phyloP scores from a whole-genome alignment of 1,139 yeast species.

The Diutina rugosa region DNA sequence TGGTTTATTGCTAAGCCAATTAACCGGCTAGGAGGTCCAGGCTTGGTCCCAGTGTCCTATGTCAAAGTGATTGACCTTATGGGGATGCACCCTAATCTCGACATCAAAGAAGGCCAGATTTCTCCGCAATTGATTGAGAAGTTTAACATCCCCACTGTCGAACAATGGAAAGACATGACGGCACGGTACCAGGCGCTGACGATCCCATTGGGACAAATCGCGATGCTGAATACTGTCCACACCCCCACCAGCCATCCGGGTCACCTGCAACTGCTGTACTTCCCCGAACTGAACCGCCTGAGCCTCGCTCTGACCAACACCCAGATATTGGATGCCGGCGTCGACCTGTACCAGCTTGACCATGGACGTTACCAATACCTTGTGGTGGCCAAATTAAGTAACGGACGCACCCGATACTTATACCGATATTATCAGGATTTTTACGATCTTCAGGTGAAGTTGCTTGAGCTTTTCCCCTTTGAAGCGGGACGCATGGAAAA shows the following conservation, averaged over 20 bases:
- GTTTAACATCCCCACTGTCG: constrained; percentile 78
- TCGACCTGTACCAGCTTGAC: constrained; percentile 70
- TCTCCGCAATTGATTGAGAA: constrained; percentile 27
- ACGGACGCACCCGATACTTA: constrained; percentile 57
- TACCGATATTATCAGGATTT: constrained; percentile 94
- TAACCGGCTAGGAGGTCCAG: constrained; percentile 93
- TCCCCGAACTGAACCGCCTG: constrained; percentile 12
- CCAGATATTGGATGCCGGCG: constrained; percentile 47
- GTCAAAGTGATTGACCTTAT: constrained; percentile 76
- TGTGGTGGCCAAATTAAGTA: constrained; percentile 54
- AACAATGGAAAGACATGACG: constrained; percentile 86
- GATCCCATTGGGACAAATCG: constrained; percentile 53
- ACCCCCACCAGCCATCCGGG: not conserved
- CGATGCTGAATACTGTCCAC: not conserved
- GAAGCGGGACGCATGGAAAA: constrained; percentile 87
- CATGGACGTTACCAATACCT: constrained; percentile 88
- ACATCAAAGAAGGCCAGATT: constrained; percentile 10
- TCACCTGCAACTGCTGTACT: not conserved
- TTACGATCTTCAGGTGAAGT: constrained; percentile 80
- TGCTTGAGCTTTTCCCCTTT: constrained; percentile 75
- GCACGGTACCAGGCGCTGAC: constrained; percentile 90
- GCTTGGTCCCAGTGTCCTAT: constrained; percentile 84
- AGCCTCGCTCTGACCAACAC: constrained; percentile 22
- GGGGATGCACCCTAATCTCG: constrained; percentile 17
- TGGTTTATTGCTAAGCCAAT: constrained; percentile 98